These are phyloP conservation scores for Astragalus membranaceus DNA, from an alignment of 306 rosid species.

Conservation along the genomic window DNA sequence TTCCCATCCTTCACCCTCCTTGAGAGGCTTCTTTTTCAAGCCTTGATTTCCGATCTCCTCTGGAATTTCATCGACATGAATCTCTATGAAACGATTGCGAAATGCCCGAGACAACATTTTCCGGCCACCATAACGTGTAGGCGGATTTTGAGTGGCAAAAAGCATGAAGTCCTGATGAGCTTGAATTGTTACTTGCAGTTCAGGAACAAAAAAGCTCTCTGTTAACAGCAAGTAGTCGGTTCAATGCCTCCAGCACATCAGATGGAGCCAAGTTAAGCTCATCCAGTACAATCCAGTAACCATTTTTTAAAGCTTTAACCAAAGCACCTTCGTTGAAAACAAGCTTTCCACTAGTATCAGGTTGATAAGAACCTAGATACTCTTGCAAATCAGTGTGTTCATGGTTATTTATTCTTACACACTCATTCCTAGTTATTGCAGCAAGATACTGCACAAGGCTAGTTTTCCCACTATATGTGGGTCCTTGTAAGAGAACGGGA, in stretches of 20 bases:
- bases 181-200: constrained; percentile 56
- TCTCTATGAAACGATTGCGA: constrained; percentile 89
- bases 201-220: constrained; percentile 95
- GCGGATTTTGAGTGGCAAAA: constrained; percentile 97
- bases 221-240: constrained; percentile 85
- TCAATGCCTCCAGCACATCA: constrained; percentile 95
- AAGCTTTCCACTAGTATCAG: constrained; percentile 76
- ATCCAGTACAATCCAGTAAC: constrained; percentile 90
- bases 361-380: constrained; percentile 77
- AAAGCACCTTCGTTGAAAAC: constrained; percentile 82
- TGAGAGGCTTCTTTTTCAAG: constrained; percentile 80
- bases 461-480: constrained; percentile 95
- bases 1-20: constrained; percentile 70
- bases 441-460: constrained; percentile 92
- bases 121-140: constrained; percentile 84
- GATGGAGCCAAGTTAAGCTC: constrained; percentile 99
- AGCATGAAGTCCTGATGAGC: constrained; percentile 91
- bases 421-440: constrained; percentile 62
- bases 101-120: constrained; percentile 94
- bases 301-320: constrained; percentile 88
- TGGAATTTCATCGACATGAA: constrained; percentile 89
- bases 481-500: constrained; percentile 95
- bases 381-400: constrained; percentile 98
- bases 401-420: constrained; percentile 87
- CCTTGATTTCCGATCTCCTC: constrained; percentile 82